A percentile compares a stretch with the other conserved stretches of the same genome.
These are phyloP conservation scores for Trametes cingulata DNA, from an alignment of 768 basidiomycete species.

Conservation along the genomic window DNA sequence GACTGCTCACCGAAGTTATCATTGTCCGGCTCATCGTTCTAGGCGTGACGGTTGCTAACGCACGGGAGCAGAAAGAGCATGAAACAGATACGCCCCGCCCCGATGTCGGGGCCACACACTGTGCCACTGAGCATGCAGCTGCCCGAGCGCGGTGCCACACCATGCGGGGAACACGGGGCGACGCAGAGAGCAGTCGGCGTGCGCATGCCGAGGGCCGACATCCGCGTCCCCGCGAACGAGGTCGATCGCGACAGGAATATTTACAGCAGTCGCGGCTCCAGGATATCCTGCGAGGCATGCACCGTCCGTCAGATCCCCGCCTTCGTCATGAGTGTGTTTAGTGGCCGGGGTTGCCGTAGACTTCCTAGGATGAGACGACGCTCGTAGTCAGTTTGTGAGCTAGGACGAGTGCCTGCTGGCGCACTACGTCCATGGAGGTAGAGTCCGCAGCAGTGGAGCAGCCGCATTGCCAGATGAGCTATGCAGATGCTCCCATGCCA, in stretches of 20 bases:
- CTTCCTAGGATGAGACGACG: neutral
- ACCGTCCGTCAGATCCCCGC: neutral
- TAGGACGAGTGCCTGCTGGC: neutral
- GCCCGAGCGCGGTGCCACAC: conserved; percentile 2
- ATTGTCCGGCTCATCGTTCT: neutral
- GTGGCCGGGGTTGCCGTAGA: neutral
- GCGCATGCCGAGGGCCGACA: neutral
- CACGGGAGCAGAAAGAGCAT: neutral
- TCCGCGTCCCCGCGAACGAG: neutral
- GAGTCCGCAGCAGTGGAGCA: neutral
- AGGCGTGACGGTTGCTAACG: conserved; percentile 4
- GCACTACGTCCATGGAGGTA: neutral
- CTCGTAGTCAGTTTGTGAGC: neutral
- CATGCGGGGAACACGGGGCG: neutral
- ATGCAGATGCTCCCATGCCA: neutral
- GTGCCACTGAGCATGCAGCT: conserved; percentile 2
- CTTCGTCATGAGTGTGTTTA: neutral
- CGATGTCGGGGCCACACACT: conserved; percentile 6
- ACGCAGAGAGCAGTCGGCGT: neutral
- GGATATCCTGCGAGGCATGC: neutral
- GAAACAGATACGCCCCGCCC: conserved; percentile 6
- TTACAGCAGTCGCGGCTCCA: neutral
- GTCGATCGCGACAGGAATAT: conserved; percentile 7
- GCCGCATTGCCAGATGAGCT: neutral
- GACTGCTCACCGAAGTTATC: neutral